Base-by-base conservation (phyloP, 176 grass and related monocot species). In the Lolium rigidum region DNA sequence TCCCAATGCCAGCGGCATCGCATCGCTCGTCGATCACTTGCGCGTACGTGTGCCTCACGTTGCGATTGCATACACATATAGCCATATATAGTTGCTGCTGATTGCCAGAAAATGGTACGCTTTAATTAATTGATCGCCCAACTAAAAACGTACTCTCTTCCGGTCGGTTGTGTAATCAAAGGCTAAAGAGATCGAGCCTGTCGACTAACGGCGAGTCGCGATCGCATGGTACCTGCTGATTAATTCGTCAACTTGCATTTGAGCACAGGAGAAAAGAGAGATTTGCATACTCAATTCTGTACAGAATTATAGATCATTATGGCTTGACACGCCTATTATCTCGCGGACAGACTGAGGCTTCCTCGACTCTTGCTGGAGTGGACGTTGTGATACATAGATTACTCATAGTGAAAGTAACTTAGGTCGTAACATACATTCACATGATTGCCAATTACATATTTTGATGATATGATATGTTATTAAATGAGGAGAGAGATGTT, bases 71-170 rank as follows among this genome's bases (percentile, higher is more conserved):
- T 37, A 74, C 20, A 17, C 63, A 37, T 62, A 24, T 12, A 16
- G 14, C 46, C 21, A 80, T 44, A 79, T 79, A 37, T 76, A 18
- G 38, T 44, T 60, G 37, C 21, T 41, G 37, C 41, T 79, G 39
- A 46, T 79, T 25, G 77, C 47, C 58, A 80, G 22, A 14, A 64
- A 63, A 80, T 48, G 58, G 21, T 44, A 47, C 76, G 3, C 2
- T 77, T 18, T 56, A 57, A 71, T 71, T 24, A 72, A 79, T 78
- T 62, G 56, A 61, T 79, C 56, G 56, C n/a, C 3, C 15, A 61
- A 79, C 77, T 25, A 79, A 61, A 49, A 74, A 25, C 21, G 70
- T 74, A 74, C 38, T 44, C 18, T 10, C 13, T 21, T 31, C 17
- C 7, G 17, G 17, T 31, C 6, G 18, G n/a, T 24, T 60, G 11